Base-by-base conservation (phyloP, 192 early-diverging fungal genomes). In the Coemansia sp. region DNA sequence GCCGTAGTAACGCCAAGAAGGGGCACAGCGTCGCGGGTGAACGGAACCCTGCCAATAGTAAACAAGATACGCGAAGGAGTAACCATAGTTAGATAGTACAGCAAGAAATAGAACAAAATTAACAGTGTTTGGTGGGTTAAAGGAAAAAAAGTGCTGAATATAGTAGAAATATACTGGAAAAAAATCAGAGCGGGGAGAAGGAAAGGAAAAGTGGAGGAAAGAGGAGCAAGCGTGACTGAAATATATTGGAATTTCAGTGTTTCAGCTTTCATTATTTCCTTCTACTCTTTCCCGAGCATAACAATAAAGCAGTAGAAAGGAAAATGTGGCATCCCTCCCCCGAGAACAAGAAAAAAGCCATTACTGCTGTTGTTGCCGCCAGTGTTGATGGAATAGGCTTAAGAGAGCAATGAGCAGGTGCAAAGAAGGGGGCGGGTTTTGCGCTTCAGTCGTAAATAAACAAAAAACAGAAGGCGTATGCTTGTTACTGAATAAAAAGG, bases 1-100 rank as follows among this genome's bases (percentile, higher is more conserved):
- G 71, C 79, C 0, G 58, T 59, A 8, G 79, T 82, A 13, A 82
- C 74, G 40, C 71, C 71, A 10, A 82, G 62, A 19, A 82, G 71
- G 22, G 74, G 71, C 2, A 62, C 74, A 1, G 79, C 71, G 47
- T 82, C 79, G 52, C 79, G 71, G 10, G 79, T 82, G 26, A 82
- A 70, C n/a, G 70, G 65, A 22, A 82, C 39, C 52, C 61, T 41
- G 15, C 74, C 71, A 26, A 82, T 41, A 62, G 66, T 70, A 61
- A 82, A 82, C 71, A 82, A 61, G 7, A 73, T 62, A 52, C 71
- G 18, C 11, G 51, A 54, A 8, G 51, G 51, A 54, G 22, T 7
- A 6, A 54, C 26, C 51, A 26, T 54, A 3, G 26, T 26, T 26
- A 26, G 26, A 26, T 26, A 26, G 26, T 26, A 26, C 26, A 26